Conservation (phyloP, 225 moss, liverwort and hornwort species). For the Bryum argenteum region DNA sequence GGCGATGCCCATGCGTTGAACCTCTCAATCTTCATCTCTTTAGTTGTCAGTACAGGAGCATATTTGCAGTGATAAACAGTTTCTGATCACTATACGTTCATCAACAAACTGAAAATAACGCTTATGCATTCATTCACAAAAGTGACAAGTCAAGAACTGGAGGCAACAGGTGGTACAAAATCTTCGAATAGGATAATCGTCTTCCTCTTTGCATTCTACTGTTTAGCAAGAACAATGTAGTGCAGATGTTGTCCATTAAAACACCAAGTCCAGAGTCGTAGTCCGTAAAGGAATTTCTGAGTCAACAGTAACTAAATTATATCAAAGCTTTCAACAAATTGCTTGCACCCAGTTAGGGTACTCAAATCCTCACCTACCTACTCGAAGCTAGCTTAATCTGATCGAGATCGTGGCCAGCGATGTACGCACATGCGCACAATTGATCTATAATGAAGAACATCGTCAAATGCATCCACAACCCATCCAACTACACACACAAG, state of each 20-base stretch:
- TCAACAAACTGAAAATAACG: no score
- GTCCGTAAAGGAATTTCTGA: background rate
- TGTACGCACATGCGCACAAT: slow-evolving; percentile 42
- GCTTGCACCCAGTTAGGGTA: slow-evolving; percentile 10
- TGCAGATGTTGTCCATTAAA: background rate
- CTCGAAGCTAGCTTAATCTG: background rate
- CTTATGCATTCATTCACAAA: background rate
- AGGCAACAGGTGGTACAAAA: no score
- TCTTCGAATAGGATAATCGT: no score
- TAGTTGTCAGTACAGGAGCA: background rate
- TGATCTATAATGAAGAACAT: slow-evolving; percentile 44
- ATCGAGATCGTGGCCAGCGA: slow-evolving; percentile 22
- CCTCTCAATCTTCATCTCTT: background rate
- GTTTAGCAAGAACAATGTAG: background rate
- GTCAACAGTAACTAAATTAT: background rate
- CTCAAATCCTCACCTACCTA: background rate
- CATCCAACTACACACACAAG: slow-evolving; percentile 39
- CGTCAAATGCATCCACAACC: slow-evolving; percentile 46
- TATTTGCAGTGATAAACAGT: background rate
- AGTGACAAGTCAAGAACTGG: no score
- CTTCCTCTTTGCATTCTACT: background rate
- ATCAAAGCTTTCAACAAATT: slow-evolving; percentile 13
- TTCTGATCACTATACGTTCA: background rate
- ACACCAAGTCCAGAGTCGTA: background rate
- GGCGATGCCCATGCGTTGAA: slow-evolving; percentile 4